Percentiles rank a stretch among this genome's conserved stretches.
Evolutionary conservation across 306 rosid genomes (phyloP).

Genomic region (Rosa chinensis): DNA sequence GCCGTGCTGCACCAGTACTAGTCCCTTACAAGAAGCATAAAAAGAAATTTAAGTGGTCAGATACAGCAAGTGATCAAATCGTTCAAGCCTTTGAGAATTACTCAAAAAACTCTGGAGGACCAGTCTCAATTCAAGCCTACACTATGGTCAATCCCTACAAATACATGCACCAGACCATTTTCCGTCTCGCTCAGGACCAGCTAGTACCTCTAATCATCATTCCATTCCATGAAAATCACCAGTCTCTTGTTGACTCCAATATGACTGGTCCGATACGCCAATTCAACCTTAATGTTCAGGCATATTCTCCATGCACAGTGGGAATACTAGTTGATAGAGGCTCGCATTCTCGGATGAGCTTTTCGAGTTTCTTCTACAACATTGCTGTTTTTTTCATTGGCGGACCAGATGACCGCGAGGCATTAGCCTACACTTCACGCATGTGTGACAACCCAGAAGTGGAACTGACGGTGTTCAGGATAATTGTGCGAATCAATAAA

Average conservation of each 20-base stretch:
- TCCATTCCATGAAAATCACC: constrained; percentile 47
- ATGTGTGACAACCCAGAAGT: constrained; percentile 27
- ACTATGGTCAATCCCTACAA: constrained; percentile 49
- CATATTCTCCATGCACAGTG: constrained; percentile 81
- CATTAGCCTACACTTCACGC: constrained; percentile 53
- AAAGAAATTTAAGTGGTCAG: neutral
- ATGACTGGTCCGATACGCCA: constrained; percentile 40
- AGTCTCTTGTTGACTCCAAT: constrained; percentile 39
- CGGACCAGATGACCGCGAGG: constrained; percentile 68
- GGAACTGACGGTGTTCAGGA: neutral
- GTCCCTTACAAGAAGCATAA: constrained; percentile 30
- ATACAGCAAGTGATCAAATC: constrained; percentile 16
- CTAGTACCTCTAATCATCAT: constrained; percentile 53
- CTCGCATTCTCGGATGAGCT: constrained; percentile 29
- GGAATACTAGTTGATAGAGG: constrained; percentile 69
- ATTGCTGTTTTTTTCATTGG: constrained; percentile 67
- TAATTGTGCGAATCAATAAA: neutral
- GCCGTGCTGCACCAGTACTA: constrained; percentile 51
- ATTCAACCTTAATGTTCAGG: constrained; percentile 58
- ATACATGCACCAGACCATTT: constrained; percentile 50
- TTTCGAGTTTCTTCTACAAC: constrained; percentile 21
- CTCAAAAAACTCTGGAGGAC: constrained; percentile 37
- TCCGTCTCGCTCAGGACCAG: constrained; percentile 32
- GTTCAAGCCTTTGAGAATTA: constrained; percentile 44
- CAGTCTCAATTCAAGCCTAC: constrained; percentile 31